Base-by-base conservation (phyloP, 2,329 filamentous ascomycete species). In the Stagonosporopsis cucurbitacearum region DNA sequence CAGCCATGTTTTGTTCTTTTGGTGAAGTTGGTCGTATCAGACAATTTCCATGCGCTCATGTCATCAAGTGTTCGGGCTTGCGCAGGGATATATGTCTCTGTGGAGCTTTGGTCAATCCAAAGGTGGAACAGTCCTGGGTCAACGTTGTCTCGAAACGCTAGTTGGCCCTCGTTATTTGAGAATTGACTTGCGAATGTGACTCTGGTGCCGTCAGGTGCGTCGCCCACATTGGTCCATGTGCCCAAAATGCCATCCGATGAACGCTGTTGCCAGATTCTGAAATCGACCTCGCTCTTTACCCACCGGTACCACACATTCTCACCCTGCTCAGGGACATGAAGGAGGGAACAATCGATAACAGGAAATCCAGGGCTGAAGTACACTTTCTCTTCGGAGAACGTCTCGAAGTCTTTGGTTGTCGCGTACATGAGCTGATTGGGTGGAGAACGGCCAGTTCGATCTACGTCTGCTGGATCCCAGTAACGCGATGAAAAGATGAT, bases 241-340 rank as follows among this genome's bases (percentile, higher is more conserved):
- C 52, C 52, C 7, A 55, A 22, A 7, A 55, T 50, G 1, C 52
- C 52, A 2, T 20, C 39, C 7, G 46, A 35, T 11, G 52, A 55
- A 22, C 52, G 46, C 46, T 55, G 52, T 26, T 55, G 52, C 52
- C 52, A 55, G 17, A 55, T 46, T 20, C 23, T 39, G 35, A 50
- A 55, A 23, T 55, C 52, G 4, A 55, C 52, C 22, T 55, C 52
- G 17, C 52, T 55, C 30, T 55, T 55, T 2, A 55, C 52, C 52
- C 52, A 55, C 28, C 52, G 52, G 15, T 55, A 55, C 52, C 52
- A 55, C 0, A 55, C 52, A 13, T 55, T 19, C 9, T 45, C 46
- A 6, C 52, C 52, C 22, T 55, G 52, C 22, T 55, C 52, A 6
- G 52, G 52, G 4, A 46, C 46, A n/a, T 50, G 52, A 12, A 55